Evolutionary conservation across 2,329 filamentous ascomycete species (phyloP).

Genomic region (Onygena corvina): DNA sequence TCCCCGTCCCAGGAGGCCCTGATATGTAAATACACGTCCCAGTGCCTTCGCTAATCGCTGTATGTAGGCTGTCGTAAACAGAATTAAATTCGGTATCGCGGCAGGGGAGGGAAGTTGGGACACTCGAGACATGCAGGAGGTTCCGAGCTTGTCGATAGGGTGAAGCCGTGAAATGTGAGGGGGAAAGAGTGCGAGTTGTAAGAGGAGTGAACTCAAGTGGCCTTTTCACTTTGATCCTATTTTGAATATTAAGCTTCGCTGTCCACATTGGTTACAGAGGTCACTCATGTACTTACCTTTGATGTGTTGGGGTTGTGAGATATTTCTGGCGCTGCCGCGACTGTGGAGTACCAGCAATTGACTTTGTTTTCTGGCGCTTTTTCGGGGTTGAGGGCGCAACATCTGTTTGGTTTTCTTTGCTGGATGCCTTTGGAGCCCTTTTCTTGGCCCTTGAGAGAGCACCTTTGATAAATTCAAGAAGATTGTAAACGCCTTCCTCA

Average conservation of each 20-base stretch:
- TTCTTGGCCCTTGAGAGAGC: constrained; percentile 55
- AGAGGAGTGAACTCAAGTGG: constrained; percentile 89
- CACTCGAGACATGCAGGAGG: constrained; percentile 83
- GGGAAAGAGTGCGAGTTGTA: constrained; percentile 73
- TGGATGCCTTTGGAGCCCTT: constrained; percentile 25
- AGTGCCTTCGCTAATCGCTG: constrained; percentile 83
- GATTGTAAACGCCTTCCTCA: constrained; percentile 49
- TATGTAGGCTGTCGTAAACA: constrained; percentile 87
- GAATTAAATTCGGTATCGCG: constrained; percentile 82
- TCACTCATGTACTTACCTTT: constrained; percentile 35
- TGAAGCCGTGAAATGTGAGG: constrained; percentile 61
- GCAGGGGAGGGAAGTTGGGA: constrained; percentile 79
- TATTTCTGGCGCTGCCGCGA: constrained; percentile 31
- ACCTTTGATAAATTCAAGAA: constrained; percentile 56
- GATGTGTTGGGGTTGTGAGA: constrained; percentile 52
- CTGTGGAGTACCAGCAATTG: constrained; percentile 33
- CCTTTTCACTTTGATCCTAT: constrained; percentile 62
- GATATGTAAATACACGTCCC: constrained; percentile 98
- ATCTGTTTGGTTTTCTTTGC: constrained; percentile 24
- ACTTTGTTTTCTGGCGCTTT: constrained; percentile 44
- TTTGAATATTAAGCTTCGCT: not conserved
- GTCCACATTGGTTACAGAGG: not conserved
- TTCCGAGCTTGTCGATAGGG: constrained; percentile 86
- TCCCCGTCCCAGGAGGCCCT: constrained; percentile 93
- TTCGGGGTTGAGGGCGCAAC: constrained; percentile 40